These are phyloP conservation scores for Fraxinus dipetala DNA, from an alignment of 305 asterid genomes.

Conservation along the genomic window DNA sequence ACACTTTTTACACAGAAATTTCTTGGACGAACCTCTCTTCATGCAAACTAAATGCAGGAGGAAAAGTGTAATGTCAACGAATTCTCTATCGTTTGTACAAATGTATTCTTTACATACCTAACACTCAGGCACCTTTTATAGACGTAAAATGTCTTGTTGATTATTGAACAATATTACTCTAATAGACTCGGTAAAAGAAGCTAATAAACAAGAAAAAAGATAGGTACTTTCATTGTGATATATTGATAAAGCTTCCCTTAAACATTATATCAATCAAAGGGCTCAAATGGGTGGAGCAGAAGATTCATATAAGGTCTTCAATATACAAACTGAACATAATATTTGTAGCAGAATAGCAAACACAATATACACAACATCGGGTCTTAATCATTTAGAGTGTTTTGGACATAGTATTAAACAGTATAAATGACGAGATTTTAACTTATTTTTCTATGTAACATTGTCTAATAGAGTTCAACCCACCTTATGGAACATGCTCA, in stretches of 20 bases:
- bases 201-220: background rate
- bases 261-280: background rate
- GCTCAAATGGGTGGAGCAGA: background rate
- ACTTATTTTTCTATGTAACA: background rate
- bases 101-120: background rate
- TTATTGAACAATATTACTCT: background rate
- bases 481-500: background rate
- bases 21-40: background rate
- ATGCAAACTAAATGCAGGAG: slow-evolving; percentile 1
- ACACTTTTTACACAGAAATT: background rate
- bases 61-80: background rate
- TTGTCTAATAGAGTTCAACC: background rate
- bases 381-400: background rate
- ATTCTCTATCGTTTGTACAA: background rate
- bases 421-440: background rate
- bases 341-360: background rate
- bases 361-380: background rate
- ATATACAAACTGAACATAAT: background rate
- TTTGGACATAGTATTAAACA: background rate
- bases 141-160: background rate
- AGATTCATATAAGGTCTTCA: background rate
- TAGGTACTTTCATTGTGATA: background rate
- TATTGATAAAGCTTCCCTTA: background rate
- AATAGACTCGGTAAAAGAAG: background rate
- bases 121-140: background rate